Evolutionary conservation across 768 basidiomycete genomes (phyloP), one percentile per base, ranked within the genome.

Genomic region (Hygrocybe punicea): DNA sequence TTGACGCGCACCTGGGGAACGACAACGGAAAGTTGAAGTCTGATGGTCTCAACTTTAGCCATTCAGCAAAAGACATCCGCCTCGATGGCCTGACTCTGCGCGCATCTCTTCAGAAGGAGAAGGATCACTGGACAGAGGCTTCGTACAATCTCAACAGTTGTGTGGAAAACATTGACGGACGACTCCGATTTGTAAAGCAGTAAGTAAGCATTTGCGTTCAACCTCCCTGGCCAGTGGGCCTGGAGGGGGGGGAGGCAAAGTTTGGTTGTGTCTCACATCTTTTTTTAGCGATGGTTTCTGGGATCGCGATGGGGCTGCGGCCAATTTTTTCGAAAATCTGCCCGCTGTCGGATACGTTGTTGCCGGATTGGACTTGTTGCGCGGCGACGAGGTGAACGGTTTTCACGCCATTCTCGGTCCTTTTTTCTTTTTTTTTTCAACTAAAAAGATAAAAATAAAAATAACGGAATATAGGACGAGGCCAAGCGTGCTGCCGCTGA

Each of bases 401-500:
- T 5, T 19, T 33, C 29, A n/a, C n/a, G n/a, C n/a, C 21, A n/a
- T 23, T 14, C 3, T 23, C 34, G 3, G 36, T 39, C 13, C 23
- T 17, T 39, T 23, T 37, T 21, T 35, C 7, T 11, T 36, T n/a
- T 19, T 9, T 14, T 4, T n/a, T 13, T 9, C 4, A 19, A 50
- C 29, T 25, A 8, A 10, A n/a, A 17, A 34, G 16, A 39, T 34
- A 17, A 6, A n/a, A n/a, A n/a, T n/a, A n/a, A n/a, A n/a, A n/a
- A n/a, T n/a, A n/a, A n/a, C n/a, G n/a, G n/a, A n/a, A n/a, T n/a
- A 47, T 23, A 52, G 51, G 51, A 52, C 21, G 51, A 21, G 7
- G 51, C 51, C 51, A 52, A 36, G 23, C 51, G 51, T 23, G 51
- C 51, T 9, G 29, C 51, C 7, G 51, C 51, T 3, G 51, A 52